phyloP scores from a whole-genome alignment of 768 basidiomycete species.

The Tylopilus balloui region DNA sequence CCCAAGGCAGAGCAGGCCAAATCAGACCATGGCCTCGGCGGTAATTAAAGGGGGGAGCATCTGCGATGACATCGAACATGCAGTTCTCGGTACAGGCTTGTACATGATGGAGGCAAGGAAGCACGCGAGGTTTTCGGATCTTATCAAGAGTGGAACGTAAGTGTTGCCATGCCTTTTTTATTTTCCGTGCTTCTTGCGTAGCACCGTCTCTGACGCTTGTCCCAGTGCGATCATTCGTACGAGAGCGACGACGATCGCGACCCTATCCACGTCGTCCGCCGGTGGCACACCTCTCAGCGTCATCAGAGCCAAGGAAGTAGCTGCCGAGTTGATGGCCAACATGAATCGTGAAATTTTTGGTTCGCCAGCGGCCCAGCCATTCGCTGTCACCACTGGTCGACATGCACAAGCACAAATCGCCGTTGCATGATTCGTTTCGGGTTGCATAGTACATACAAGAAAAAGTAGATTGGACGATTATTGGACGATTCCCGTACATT shows the following conservation, averaged over 20 bases:
- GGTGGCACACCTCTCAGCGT: slow-evolving; percentile 39
- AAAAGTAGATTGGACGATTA: not conserved
- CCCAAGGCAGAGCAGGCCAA: slow-evolving; percentile 3
- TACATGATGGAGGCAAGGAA: slow-evolving; percentile 56
- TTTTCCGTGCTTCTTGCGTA: slow-evolving; percentile 4
- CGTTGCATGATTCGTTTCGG: slow-evolving; percentile 1
- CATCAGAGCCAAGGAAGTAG: slow-evolving; percentile 72
- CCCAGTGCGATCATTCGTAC: slow-evolving; percentile 34
- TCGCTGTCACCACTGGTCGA: not conserved
- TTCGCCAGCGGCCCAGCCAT: not conserved
- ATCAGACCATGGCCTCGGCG: slow-evolving; percentile 1
- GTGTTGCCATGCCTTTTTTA: slow-evolving; percentile 20
- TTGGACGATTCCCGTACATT: too few relatives aligned
- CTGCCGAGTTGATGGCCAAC: slow-evolving; percentile 23
- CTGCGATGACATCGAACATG: slow-evolving; percentile 23
- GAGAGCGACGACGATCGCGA: slow-evolving; percentile 32
- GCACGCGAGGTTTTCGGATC: slow-evolving; percentile 46
- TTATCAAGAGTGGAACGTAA: slow-evolving; percentile 52
- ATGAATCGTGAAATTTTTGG: not conserved
- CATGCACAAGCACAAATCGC: not conserved
- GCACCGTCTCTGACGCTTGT: not conserved
- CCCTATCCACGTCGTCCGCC: slow-evolving; percentile 10
- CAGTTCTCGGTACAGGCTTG: slow-evolving; percentile 45
- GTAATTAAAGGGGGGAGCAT: slow-evolving; percentile 10
- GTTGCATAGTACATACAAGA: not conserved